These are phyloP conservation scores for Ustilago vetiveriae DNA, from an alignment of 1,284 basidiomycete species.

Conservation along the genomic window DNA sequence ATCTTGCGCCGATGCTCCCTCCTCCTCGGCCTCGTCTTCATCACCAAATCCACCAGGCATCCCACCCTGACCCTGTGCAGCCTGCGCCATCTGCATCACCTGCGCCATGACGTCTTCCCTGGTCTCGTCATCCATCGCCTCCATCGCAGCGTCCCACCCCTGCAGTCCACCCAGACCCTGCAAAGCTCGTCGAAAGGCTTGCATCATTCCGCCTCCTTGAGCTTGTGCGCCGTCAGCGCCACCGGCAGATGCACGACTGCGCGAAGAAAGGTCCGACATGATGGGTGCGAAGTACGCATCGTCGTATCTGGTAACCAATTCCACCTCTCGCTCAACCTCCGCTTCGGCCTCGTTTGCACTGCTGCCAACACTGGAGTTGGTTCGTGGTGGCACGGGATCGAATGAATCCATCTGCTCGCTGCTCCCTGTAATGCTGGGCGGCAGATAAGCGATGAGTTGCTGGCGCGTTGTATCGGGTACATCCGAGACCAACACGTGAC, in stretches of 20 bases:
- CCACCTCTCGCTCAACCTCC: constrained; percentile 11
- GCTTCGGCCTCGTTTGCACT: neutral
- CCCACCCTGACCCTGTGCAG: constrained; percentile 7
- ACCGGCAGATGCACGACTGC: constrained; percentile 1
- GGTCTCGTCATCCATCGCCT: constrained; percentile 58
- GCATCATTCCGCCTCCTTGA: constrained; percentile 24
- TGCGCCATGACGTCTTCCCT: constrained; percentile 52
- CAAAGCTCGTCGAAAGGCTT: constrained; percentile 35
- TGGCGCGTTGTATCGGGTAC: constrained; percentile 60
- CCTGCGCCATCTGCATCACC: constrained; percentile 44
- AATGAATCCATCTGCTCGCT: constrained; percentile 56
- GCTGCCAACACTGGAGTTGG: constrained; percentile 4
- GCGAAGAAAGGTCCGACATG: constrained; percentile 1
- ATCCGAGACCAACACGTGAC: constrained; percentile 64
- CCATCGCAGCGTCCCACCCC: constrained; percentile 52
- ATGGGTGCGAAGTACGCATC: constrained; percentile 59
- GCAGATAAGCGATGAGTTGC: constrained; percentile 57
- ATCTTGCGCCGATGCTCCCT: constrained; percentile 6
- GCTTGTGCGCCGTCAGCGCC: neutral
- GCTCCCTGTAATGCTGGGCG: constrained; percentile 48
- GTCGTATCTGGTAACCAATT: constrained; percentile 50
- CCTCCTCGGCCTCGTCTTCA: constrained; percentile 3
- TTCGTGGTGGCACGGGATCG: constrained; percentile 60
- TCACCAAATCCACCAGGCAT: constrained; percentile 39
- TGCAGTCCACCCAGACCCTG: constrained; percentile 26